Base-by-base conservation (phyloP, 306 rosid species). In the Biancaea sappan region DNA sequence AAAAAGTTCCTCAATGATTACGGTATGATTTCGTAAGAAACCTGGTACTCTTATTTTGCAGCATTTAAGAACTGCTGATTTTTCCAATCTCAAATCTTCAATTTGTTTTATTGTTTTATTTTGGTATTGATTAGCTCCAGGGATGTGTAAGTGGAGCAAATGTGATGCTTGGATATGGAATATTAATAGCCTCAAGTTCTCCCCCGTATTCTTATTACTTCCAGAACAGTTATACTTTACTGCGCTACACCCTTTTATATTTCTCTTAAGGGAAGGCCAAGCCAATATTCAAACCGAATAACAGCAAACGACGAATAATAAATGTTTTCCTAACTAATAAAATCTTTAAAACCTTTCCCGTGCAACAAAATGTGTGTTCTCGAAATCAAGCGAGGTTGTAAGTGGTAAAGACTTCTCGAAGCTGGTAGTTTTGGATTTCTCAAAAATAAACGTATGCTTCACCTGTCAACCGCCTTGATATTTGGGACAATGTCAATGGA, bases 1-100 rank as follows among this genome's bases (percentile, higher is more conserved):
- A 80, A 80, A 48, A 84, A 80, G 29, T 84, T 80, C 25, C 60
- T 94, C 10, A 74, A 84, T 21, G 98, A 94, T 71, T 94, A 88
- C 59, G 95, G 96, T 90, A 67, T 18, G 78, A 4, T 52, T 65
- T 54, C 43, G 19, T 54, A 24, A 52, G 2, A 28, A 43, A 37
- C 32, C 69, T 12, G 22, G 29, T 25, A 38, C 21, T 25, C 28
- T 18, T 3, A 43, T 66, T 40, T 8, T 22, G 6, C 9, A 34
- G 24, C 46, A 34, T 60, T 32, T 34, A 26, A 8, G 66, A 18
- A 34, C 34, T 34, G 64, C 64, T 11, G 8, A 3, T 61, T 34
- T 32, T 34, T 21, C 67, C 43, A 10, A 5, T 38, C 24, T 11
- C 25, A 61, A 34, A 19, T 12, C 14, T 61, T 31, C 25, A 61